Base-by-base conservation (phyloP, 768 basidiomycete species). In the Naematelia aurantialba region DNA sequence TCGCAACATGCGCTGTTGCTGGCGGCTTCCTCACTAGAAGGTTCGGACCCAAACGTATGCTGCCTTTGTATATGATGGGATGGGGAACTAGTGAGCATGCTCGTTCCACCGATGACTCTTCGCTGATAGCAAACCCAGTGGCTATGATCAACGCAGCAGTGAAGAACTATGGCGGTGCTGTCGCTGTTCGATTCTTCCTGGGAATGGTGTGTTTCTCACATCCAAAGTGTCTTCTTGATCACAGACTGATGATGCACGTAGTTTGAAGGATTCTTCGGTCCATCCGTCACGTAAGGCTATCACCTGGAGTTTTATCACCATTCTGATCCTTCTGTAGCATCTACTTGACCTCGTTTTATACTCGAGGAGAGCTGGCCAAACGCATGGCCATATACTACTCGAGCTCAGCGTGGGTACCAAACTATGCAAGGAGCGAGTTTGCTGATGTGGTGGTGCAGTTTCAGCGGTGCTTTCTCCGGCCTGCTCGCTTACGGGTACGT, bases 231-330 rank as follows among this genome's bases (percentile, higher is more conserved):
- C 29, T 30, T 22, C 31, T 52, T 19, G 56, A 22, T 3, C 14
- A 22, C 22, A 30, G 47, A 22, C 48, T 55, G 45, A 52, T 55
- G 25, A 19, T 39, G 3, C 21, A 27, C 22, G 30, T 50, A 4
- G 24, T 63, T 60, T 21, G 65, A 67, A 39, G 58, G 62, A 17
- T 63, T 59, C 51, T 66, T 66, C 45, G 65, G 57, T 14, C 56
- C 65, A 24, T 62, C 61, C 2, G 27, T 66, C n/a, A 62, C 30
- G 55, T n/a, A 50, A 4, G 22, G n/a, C 14, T 22, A 11, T 24
- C n/a, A n/a, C n/a, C n/a, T n/a, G n/a, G n/a, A n/a, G n/a, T 50
- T 24, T 19, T 26, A 39, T 39, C 34, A 39, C 34, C 17, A 39
- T 8, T 17, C 17, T 8, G 17, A 8, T 17, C 45, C 13, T 4